Percentiles rank a stretch among this genome's conserved stretches.
These are phyloP conservation scores for Clonostachys byssicola DNA, from an alignment of 2,329 filamentous ascomycete genomes.

Conservation along the genomic window DNA sequence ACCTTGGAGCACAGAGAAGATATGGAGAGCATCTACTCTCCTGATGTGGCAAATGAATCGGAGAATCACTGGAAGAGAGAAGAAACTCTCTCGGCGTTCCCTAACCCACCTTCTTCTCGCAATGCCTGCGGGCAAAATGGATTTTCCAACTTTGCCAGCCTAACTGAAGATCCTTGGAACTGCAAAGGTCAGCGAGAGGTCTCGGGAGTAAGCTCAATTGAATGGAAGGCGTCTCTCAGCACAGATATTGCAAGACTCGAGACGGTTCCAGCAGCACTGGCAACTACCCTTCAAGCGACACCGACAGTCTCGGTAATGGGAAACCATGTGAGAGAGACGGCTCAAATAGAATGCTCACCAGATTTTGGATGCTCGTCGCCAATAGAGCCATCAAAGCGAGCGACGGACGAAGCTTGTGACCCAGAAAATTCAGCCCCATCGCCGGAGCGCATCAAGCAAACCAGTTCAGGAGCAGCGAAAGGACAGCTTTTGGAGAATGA, in stretches of 20 bases:
- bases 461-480: not conserved
- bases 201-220: constrained; percentile 40
- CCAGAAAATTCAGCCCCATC: not conserved
- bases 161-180: too few relatives aligned
- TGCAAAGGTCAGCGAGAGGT: constrained; percentile 12
- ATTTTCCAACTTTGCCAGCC: too few relatives aligned
- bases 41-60: not conserved
- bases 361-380: not conserved
- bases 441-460: not conserved
- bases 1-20: constrained; percentile 28
- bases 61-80: too few relatives aligned
- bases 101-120: too few relatives aligned
- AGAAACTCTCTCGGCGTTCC: too few relatives aligned
- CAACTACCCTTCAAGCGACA: not conserved
- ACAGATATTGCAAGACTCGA: constrained; percentile 45
- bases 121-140: too few relatives aligned
- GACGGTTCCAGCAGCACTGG: not conserved
- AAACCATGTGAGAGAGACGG: constrained; percentile 40
- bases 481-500: not conserved
- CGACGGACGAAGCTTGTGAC: too few relatives aligned
- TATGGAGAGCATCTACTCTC: constrained; percentile 46
- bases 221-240: constrained; percentile 53
- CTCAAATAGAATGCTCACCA: constrained; percentile 37
- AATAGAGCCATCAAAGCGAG: too few relatives aligned
- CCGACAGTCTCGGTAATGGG: constrained; percentile 13